Conservation (phyloP, 2,329 filamentous ascomycete genomes). For the Escovopsis sp. region DNA sequence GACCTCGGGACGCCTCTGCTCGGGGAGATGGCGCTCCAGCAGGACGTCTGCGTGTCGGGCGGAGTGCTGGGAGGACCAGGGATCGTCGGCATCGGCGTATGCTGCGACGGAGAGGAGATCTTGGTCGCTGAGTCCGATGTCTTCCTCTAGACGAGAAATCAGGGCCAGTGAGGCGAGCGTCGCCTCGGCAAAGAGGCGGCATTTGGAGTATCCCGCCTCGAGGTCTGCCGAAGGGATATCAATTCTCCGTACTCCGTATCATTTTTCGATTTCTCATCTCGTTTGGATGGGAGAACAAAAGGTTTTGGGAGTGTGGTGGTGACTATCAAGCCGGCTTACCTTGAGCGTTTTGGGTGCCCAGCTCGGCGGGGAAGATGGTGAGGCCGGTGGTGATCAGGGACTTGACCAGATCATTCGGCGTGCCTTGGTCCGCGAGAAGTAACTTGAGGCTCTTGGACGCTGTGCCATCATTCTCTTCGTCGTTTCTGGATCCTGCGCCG, state of each 20-base stretch:
- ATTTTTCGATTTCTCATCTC: too few relatives aligned
- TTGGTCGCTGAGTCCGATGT: not conserved
- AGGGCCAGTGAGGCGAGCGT: conserved; percentile 2
- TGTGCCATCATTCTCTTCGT: too few relatives aligned
- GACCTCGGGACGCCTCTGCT: conserved; percentile 17
- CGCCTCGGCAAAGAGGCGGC: conserved; percentile 2
- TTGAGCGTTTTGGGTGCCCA: not conserved
- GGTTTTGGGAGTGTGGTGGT: too few relatives aligned
- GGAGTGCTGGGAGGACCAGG: conserved; percentile 23
- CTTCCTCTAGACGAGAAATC: not conserved
- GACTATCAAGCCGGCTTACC: not conserved
- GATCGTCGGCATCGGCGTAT: conserved; percentile 15
- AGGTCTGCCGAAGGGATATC: not conserved
- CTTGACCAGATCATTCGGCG: not conserved
- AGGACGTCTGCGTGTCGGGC: conserved; percentile 16
- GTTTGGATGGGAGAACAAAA: too few relatives aligned
- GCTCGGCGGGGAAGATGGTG: not conserved
- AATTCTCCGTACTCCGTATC: not conserved
- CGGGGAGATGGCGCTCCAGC: conserved; percentile 14
- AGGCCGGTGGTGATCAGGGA: not conserved
- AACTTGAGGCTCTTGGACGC: too few relatives aligned
- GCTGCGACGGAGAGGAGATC: conserved; percentile 17
- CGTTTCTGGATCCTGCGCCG: too few relatives aligned
- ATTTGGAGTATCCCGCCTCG: conserved; percentile 1
- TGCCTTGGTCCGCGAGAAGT: not conserved